phyloP scores from a whole-genome alignment of 2,329 filamentous ascomycete genomes.

The Coniochaeta ligniaria region DNA sequence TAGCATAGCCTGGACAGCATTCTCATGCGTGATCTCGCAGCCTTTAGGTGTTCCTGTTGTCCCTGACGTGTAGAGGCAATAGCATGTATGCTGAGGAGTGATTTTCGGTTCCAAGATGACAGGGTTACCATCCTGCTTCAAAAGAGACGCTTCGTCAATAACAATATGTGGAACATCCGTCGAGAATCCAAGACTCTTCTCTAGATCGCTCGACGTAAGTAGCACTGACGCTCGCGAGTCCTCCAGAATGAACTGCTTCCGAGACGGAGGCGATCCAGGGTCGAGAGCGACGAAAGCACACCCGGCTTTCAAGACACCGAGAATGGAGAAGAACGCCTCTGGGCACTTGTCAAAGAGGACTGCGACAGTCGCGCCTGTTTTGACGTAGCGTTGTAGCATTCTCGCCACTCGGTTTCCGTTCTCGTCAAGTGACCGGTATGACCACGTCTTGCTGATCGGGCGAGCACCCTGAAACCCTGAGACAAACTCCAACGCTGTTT shows the following conservation, averaged over 20 bases:
- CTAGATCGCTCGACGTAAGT: constrained; percentile 39
- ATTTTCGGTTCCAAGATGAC: constrained; percentile 25
- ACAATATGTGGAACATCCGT: constrained; percentile 22
- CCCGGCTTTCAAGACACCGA: constrained; percentile 76
- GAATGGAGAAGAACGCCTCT: constrained; percentile 73
- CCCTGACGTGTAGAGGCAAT: constrained; percentile 82
- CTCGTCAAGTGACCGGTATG: constrained; percentile 63
- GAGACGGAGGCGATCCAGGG: constrained; percentile 59
- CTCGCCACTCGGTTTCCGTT: constrained; percentile 68
- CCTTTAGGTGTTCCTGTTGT: constrained; percentile 84
- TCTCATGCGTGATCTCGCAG: constrained; percentile 82
- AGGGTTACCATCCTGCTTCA: constrained; percentile 7
- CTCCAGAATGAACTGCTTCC: constrained; percentile 70
- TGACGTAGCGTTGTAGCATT: constrained; percentile 44
- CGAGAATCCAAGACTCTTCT: constrained; percentile 22
- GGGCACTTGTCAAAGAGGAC: constrained; percentile 81
- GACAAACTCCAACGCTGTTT: constrained; percentile 69
- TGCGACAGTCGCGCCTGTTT: constrained; percentile 57
- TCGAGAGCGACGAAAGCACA: constrained; percentile 79
- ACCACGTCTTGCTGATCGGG: constrained; percentile 54
- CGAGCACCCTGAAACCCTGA: constrained; percentile 36
- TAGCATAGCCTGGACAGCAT: constrained; percentile 82
- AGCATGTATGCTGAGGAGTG: constrained; percentile 55
- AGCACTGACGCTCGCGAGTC: constrained; percentile 64
- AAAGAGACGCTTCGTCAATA: constrained; percentile 24